Evolutionary conservation across 2,329 filamentous ascomycete species (phyloP).

Genomic region (Pseudocercospora vitis): DNA sequence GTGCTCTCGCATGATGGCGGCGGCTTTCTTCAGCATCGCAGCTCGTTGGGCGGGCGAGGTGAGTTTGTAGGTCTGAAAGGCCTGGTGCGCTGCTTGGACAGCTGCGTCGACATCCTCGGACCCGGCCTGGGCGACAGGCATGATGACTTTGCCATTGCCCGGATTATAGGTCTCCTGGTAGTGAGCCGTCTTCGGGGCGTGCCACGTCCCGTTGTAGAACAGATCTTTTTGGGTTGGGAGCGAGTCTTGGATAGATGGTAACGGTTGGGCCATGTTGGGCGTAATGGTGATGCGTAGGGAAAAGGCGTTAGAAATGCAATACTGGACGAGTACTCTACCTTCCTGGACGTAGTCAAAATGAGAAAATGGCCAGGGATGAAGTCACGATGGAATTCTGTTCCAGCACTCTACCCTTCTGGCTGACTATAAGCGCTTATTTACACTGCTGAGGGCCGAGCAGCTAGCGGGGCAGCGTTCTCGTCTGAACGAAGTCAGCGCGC

Average conservation of each 20-base stretch:
- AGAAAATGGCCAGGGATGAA: too few species aligned
- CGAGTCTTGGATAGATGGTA: constrained; percentile 17
- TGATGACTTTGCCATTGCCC: constrained; percentile 30
- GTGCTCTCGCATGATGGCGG: constrained; percentile 20
- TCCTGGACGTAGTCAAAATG: too few species aligned
- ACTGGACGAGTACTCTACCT: too few species aligned
- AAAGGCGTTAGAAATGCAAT: too few species aligned
- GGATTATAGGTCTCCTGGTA: constrained; percentile 31
- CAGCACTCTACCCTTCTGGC: neutral
- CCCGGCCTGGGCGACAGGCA: constrained; percentile 26
- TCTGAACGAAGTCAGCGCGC: too few species aligned
- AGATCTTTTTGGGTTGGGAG: constrained; percentile 27
- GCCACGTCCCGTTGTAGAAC: constrained; percentile 31
- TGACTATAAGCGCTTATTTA: neutral
- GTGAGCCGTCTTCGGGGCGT: constrained; percentile 22
- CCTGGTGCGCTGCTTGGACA: constrained; percentile 28
- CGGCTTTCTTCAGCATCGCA: constrained; percentile 49
- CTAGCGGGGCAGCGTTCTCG: too few species aligned
- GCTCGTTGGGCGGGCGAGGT: constrained; percentile 22
- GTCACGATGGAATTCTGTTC: neutral
- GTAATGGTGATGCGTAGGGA: too few species aligned
- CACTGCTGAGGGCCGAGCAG: too few species aligned
- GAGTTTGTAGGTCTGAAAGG: constrained; percentile 24
- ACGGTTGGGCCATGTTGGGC: constrained; percentile 7
- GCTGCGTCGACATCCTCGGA: constrained; percentile 28